Conservation (phyloP, 2,329 filamentous ascomycete genomes). For the Pezicula rhizophila region DNA sequence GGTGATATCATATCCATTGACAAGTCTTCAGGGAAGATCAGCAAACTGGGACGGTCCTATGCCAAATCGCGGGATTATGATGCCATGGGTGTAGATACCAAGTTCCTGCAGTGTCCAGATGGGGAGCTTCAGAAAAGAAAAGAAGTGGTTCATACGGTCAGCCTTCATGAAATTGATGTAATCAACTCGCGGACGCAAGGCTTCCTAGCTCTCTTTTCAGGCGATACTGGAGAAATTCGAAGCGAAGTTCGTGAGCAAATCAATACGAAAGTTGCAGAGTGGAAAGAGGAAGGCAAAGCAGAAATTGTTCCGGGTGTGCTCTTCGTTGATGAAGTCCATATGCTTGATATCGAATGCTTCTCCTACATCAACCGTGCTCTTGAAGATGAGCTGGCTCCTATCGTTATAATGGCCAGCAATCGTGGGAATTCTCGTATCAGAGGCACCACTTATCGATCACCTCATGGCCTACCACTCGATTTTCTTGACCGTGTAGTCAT, state of each 20-base stretch:
- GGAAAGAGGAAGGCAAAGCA: constrained; percentile 98
- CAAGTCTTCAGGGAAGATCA: constrained; percentile 97
- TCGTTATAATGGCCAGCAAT: constrained; percentile 99
- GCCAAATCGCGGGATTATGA: constrained; percentile 96
- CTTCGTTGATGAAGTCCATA: constrained; percentile 98
- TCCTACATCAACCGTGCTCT: constrained; percentile 96
- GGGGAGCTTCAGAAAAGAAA: constrained; percentile 96
- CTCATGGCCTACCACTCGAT: constrained; percentile 89
- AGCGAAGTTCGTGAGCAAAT: constrained; percentile 98
- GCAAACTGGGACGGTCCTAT: constrained; percentile 91
- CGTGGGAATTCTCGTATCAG: constrained; percentile 85
- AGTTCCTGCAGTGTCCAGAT: constrained; percentile 95
- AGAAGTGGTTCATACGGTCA: constrained; percentile 95
- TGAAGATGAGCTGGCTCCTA: constrained; percentile 88
- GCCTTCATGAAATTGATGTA: constrained; percentile 95
- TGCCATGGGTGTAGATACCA: constrained; percentile 97
- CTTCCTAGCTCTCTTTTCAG: constrained; percentile 93
- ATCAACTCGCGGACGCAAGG: constrained; percentile 99
- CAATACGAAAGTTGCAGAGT: constrained; percentile 97
- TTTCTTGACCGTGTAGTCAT: constrained; percentile 96
- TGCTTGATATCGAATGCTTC: constrained; percentile 99
- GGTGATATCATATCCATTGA: constrained; percentile 98
- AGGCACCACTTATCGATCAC: constrained; percentile 87
- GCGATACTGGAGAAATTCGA: constrained; percentile 95
- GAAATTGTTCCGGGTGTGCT: constrained; percentile 95